These are phyloP conservation scores for Saccharomycopsis sp. DNA, from an alignment of 805 yeast genomes.

Conservation along the genomic window DNA sequence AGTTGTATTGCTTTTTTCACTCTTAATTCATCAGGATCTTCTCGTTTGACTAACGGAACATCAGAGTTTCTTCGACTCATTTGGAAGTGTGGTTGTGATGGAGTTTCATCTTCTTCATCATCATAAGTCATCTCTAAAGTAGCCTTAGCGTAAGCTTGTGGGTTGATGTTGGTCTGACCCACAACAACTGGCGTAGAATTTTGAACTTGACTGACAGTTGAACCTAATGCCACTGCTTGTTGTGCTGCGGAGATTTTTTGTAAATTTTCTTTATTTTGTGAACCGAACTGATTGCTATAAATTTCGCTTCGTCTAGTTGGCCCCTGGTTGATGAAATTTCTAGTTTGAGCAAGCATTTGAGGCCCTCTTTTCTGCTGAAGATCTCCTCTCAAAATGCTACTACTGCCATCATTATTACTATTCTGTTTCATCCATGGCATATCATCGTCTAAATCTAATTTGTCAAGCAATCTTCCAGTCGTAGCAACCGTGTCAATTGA, in stretches of 20 bases:
- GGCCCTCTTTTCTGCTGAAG: background rate
- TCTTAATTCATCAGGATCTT: slow-evolving; percentile 15
- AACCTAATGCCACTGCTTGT: slow-evolving; percentile 16
- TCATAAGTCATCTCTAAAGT: slow-evolving; percentile 14
- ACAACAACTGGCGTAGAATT: slow-evolving; percentile 6
- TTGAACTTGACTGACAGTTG: slow-evolving; percentile 9
- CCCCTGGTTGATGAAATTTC: background rate
- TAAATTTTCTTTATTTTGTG: background rate
- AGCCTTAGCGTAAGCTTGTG: slow-evolving; percentile 10
- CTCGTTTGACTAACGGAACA: slow-evolving; percentile 2
- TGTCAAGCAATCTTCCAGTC: slow-evolving; percentile 11
- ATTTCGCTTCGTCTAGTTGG: background rate
- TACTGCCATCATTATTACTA: background rate
- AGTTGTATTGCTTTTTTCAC: slow-evolving; percentile 14
- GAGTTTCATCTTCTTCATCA: slow-evolving; percentile 8
- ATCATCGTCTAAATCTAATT: slow-evolving; percentile 17
- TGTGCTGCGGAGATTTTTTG: slow-evolving; percentile 1
- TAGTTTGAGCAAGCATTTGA: background rate
- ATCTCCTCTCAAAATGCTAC: background rate
- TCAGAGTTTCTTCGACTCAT: too few relatives aligned
- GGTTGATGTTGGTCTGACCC: slow-evolving; percentile 11
- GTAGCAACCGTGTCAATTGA: slow-evolving; percentile 9
- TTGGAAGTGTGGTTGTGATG: too few relatives aligned
- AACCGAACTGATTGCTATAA: background rate
- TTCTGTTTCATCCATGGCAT: slow-evolving; percentile 12